Percentiles rank a stretch among this genome's conserved stretches.
Conservation (phyloP, 1,139 yeast genomes). For the Saccharomyces pastorianus region DNA sequence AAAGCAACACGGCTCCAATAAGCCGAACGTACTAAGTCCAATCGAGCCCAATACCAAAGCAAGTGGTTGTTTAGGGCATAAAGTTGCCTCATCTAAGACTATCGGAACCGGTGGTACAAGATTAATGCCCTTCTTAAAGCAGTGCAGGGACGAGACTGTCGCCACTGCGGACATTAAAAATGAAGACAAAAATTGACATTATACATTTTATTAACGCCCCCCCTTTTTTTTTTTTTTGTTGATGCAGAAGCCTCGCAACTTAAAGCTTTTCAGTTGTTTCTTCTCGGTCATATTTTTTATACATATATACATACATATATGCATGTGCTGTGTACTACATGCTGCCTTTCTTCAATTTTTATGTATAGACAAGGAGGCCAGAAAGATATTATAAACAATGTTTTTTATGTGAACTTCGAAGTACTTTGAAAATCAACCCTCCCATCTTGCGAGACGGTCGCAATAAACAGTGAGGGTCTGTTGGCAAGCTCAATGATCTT, state of each 20-base stretch:
- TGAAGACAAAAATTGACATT: neutral
- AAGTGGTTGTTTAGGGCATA: neutral
- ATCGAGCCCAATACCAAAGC: neutral
- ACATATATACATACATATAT: neutral
- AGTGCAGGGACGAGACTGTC: conserved; percentile 86
- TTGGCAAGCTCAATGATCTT: neutral
- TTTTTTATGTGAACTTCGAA: conserved; percentile 10
- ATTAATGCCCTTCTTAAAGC: conserved; percentile 81
- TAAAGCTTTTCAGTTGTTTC: neutral
- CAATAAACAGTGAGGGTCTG: conserved; percentile 5
- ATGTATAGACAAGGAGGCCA: neutral
- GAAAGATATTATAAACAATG: no score
- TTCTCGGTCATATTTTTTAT: neutral
- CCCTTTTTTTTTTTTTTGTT: neutral
- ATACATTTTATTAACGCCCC: neutral
- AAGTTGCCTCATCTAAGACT: conserved; percentile 33
- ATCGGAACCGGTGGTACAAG: conserved; percentile 95
- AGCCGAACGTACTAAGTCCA: neutral
- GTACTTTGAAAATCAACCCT: conserved; percentile 18
- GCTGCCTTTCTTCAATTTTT: neutral
- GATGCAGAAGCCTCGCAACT: neutral
- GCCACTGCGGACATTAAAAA: neutral
- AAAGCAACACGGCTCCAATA: conserved; percentile 18
- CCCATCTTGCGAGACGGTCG: conserved; percentile 14
- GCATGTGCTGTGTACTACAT: neutral